phyloP scores from a whole-genome alignment of 345 rosid genomes.

The Melaleuca quinquenervia region DNA sequence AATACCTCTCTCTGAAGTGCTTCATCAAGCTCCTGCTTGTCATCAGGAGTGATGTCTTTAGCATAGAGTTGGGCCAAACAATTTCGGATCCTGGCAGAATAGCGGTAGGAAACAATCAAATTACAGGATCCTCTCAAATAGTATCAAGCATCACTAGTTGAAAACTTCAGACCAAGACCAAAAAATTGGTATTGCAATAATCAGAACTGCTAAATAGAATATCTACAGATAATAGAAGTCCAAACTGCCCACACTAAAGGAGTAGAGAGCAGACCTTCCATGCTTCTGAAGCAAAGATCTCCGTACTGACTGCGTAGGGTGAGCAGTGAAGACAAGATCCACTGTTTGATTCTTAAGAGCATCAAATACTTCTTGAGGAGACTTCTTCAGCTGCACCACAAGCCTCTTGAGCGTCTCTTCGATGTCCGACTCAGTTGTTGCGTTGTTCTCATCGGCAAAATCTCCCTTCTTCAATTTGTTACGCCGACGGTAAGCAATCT shows the following conservation, averaged over 20 bases:
- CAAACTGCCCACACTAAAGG: not conserved
- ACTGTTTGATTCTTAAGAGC: constrained; percentile 96
- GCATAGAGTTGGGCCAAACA: constrained; percentile 86
- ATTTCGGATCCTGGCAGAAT: constrained; percentile 59
- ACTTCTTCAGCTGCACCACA: constrained; percentile 62
- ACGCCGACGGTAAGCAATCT: constrained; percentile 80
- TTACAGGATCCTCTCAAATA: not conserved
- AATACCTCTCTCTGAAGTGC: constrained; percentile 88
- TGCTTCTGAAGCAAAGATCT: constrained; percentile 98
- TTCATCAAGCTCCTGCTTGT: constrained; percentile 97
- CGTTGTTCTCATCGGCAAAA: constrained; percentile 72
- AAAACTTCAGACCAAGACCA: not conserved
- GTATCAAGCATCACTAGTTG: not conserved
- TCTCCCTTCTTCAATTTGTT: constrained; percentile 83
- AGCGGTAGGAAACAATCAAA: not conserved
- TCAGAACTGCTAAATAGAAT: not conserved
- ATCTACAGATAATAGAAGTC: not conserved
- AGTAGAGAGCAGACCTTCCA: constrained; percentile 44
- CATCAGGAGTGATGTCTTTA: constrained; percentile 94
- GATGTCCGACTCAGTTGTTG: constrained; percentile 89
- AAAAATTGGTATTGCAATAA: not conserved
- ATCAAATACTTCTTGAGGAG: constrained; percentile 85
- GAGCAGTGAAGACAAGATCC: constrained; percentile 95
- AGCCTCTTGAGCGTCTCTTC: constrained; percentile 95
- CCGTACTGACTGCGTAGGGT: constrained; percentile 94